These are phyloP conservation scores for Zymoseptoria pseudotritici DNA, from an alignment of 2,329 filamentous ascomycete species.

Conservation along the genomic window DNA sequence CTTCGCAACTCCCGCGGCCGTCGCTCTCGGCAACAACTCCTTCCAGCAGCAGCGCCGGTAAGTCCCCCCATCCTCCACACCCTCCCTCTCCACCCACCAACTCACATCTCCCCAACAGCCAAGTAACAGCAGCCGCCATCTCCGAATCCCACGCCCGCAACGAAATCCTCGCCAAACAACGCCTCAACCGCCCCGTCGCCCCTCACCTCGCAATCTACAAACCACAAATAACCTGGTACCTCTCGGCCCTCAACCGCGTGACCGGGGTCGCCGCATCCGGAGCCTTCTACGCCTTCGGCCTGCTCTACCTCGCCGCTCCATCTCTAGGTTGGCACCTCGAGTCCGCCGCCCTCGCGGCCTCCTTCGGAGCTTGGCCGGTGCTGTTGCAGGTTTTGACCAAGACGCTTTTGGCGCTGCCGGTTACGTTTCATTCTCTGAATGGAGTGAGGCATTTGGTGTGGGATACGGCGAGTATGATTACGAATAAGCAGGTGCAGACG, in stretches of 20 bases:
- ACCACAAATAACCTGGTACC: slow-evolving; percentile 77
- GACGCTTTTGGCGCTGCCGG: slow-evolving; percentile 52
- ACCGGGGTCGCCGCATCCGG: slow-evolving; percentile 69
- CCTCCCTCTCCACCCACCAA: neutral
- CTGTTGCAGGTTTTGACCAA: slow-evolving; percentile 54
- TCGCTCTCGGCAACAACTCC: slow-evolving; percentile 34
- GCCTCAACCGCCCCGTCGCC: slow-evolving; percentile 69
- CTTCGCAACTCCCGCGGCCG: slow-evolving; percentile 38
- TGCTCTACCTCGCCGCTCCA: slow-evolving; percentile 74
- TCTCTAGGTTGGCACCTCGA: slow-evolving; percentile 65
- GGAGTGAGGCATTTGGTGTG: slow-evolving; percentile 65
- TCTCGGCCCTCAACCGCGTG: slow-evolving; percentile 70
- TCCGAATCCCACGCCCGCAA: slow-evolving; percentile 45
- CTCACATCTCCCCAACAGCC: slow-evolving; percentile 19
- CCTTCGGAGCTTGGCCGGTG: slow-evolving; percentile 55
- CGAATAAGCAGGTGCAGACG: slow-evolving; percentile 56
- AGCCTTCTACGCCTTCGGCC: slow-evolving; percentile 69
- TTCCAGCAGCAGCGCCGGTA: slow-evolving; percentile 41
- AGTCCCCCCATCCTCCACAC: slow-evolving; percentile 3
- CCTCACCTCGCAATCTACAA: slow-evolving; percentile 84
- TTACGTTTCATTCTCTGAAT: slow-evolving; percentile 62
- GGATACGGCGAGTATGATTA: slow-evolving; percentile 57
- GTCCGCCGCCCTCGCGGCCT: slow-evolving; percentile 54
- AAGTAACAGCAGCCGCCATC: slow-evolving; percentile 52
- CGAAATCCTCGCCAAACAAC: slow-evolving; percentile 71